Evolutionary conservation across 495 filamentous ascomycete species (phyloP), one percentile per base, ranked within the genome.

Genomic region (Lophiotrema nucula): DNA sequence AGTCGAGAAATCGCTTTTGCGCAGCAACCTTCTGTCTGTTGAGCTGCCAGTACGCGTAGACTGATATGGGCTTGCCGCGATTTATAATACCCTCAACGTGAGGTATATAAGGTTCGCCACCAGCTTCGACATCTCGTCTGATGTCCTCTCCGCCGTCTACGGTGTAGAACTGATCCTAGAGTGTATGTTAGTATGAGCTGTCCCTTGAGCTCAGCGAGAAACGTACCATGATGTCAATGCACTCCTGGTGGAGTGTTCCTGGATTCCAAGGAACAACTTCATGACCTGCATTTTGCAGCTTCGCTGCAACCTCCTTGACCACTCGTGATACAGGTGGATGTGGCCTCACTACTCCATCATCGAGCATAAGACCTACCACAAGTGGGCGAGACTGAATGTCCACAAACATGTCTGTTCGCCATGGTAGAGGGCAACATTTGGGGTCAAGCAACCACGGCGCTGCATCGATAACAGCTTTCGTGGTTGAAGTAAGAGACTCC

Each of bases 111-210:
- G 81, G 81, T 52, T 85, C 81, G 0, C 78, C 77, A 24, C 74
- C 75, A 19, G 62, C 66, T 10, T 50, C 69, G 0, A 83, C 69
- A 39, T 79, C 74, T 1, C 76, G 73, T 4, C 73, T 65, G 28
- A 84, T 76, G 50, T 83, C 82, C 56, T 80, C 80, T 18, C 76
- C 75, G 0, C 82, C 82, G 47, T 83, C 78, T 2, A 72, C 79
- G 1, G 76, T 74, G 57, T 81, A 84, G 55, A 76, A 82, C 19
- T 59, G 35, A 37, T 60, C 52, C 53, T 70, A 13, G 11, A 12
- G 13, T 24, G 10, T 6, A 2, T 22, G 44, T 53, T 12, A 49
- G 12, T 15, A 25, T 26, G 19, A 10, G n/a, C n/a, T n/a, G 19
- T 13, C 6, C 39, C 6, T 10, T 18, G 22, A 38, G 13, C 12